These are phyloP conservation scores for Pyricularia sp. DNA, from an alignment of 2,329 filamentous ascomycete genomes.

Conservation along the genomic window DNA sequence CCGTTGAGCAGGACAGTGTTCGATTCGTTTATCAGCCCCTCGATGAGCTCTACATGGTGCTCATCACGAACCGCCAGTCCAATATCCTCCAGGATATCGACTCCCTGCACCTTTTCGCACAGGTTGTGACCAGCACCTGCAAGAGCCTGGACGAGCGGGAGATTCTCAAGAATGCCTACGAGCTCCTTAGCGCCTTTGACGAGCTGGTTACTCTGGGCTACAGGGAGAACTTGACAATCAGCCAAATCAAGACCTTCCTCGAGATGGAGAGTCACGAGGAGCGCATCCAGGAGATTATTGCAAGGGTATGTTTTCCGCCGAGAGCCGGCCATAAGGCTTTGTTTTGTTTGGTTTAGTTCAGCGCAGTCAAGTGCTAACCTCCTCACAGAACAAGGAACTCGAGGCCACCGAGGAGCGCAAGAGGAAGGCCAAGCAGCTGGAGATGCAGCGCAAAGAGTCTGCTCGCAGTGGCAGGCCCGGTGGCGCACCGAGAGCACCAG, in stretches of 20 bases:
- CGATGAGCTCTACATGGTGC: constrained; percentile 98
- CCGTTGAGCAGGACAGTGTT: constrained; percentile 97
- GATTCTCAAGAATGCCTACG: constrained; percentile 90
- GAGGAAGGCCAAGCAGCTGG: constrained; percentile 95
- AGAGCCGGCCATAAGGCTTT: not conserved
- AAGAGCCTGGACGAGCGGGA: constrained; percentile 93
- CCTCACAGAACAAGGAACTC: constrained; percentile 82
- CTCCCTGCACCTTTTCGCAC: constrained; percentile 92
- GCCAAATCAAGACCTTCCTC: constrained; percentile 97
- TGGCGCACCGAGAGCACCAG: constrained; percentile 60
- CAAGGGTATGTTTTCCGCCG: constrained; percentile 50
- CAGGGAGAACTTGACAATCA: constrained; percentile 88
- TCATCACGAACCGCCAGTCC: constrained; percentile 98
- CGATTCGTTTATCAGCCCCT: constrained; percentile 98
- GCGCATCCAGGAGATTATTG: constrained; percentile 96
- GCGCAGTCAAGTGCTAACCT: not conserved
- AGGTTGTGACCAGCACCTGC: constrained; percentile 94
- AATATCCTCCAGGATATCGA: constrained; percentile 99
- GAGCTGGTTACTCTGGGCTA: constrained; percentile 95
- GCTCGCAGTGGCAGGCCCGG: constrained; percentile 61
- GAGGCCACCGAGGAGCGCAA: constrained; percentile 98
- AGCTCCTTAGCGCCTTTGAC: constrained; percentile 92
- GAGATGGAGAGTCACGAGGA: constrained; percentile 99
- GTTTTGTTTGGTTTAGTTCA: no score
- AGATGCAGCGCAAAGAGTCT: constrained; percentile 97